Evolutionary conservation across 345 rosid genomes (phyloP).

Genomic region (Noccaea caerulescens): DNA sequence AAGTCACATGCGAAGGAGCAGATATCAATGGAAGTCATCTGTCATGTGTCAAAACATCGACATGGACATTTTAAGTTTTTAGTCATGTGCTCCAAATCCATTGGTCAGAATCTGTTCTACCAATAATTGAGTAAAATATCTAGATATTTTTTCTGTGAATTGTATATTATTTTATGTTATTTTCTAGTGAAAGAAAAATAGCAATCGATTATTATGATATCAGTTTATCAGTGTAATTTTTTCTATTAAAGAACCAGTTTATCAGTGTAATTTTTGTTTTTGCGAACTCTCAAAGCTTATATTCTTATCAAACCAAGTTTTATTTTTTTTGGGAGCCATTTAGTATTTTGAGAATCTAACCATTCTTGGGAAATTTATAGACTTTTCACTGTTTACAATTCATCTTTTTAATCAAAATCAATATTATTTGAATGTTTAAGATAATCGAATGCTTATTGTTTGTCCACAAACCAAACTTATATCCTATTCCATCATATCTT

Average conservation of each 20-base stretch:
- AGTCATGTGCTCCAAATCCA: conserved; percentile 28
- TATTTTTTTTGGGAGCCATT: not conserved
- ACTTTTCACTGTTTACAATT: not conserved
- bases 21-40: conserved; percentile 20
- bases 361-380: not conserved
- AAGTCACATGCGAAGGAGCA: conserved; percentile 41
- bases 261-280: no score
- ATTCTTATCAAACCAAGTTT: not conserved
- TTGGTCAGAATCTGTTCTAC: conserved; percentile 18
- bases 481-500: not conserved
- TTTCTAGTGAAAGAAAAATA: not conserved
- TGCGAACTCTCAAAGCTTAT: not conserved
- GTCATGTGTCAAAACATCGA: conserved; percentile 18
- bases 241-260: not conserved
- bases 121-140: conserved; percentile 43
- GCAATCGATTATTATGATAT: not conserved
- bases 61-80: conserved; percentile 22
- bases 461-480: not conserved
- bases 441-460: not conserved
- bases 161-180: not conserved
- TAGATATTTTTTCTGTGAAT: conserved; percentile 27
- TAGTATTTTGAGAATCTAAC: not conserved
- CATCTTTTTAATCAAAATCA: not conserved
- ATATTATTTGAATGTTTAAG: not conserved
- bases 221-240: not conserved